Base-by-base conservation (phyloP, 352 stramenopile species). In the Globisporangium okanoganense region DNA sequence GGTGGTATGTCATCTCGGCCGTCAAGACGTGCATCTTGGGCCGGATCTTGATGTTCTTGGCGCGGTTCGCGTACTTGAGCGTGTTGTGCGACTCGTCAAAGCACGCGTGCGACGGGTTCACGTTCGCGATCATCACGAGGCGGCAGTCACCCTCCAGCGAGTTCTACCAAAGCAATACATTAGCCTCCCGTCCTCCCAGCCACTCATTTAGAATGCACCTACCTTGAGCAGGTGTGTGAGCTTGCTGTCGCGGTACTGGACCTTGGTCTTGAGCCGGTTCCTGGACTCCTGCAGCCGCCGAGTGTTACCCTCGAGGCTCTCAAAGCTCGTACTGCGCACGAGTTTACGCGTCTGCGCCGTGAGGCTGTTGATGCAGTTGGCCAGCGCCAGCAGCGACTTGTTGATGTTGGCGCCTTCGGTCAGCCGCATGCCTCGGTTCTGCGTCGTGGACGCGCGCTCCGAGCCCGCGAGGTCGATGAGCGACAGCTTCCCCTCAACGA, bases 81-180 rank as follows among this genome's bases (percentile, higher is more conserved):
- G 88, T 97, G 67, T 96, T 97, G 58, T 95, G 78, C 2, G 85
- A 94, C 62, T 97, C 88, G 52, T 97, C 88, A 56, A 96, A 97
- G 44, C 72, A 86, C 13, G 75, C 71, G 29, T 87, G 73, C 1
- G 88, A 84, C 35, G 79, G 78, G 51, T 85, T 92, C 36, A 96
- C 80, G 47, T 94, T 96, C 22, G 88, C 87, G 49, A 96, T 96
- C 88, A 96, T 97, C 3, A 97, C 82, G 13, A 92, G 85, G 27
- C 90, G 85, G 57, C 87, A 96, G 52, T 97, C 92, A 12, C 90
- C 90, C 54, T 88, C 86, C n/a, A 96, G 74, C 16, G 82, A 95
- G 62, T 93, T 85, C 75, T 84, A 61, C 24, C 47, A 9, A 59
- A 29, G 25, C 10, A 33, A n/a, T 14, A 18, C 12, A 29, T 25